Evolutionary conservation across 2,329 filamentous ascomycete genomes (phyloP), one percentile per base, ranked within the genome.

Genomic region (Arthrobotrys musiformis): DNA sequence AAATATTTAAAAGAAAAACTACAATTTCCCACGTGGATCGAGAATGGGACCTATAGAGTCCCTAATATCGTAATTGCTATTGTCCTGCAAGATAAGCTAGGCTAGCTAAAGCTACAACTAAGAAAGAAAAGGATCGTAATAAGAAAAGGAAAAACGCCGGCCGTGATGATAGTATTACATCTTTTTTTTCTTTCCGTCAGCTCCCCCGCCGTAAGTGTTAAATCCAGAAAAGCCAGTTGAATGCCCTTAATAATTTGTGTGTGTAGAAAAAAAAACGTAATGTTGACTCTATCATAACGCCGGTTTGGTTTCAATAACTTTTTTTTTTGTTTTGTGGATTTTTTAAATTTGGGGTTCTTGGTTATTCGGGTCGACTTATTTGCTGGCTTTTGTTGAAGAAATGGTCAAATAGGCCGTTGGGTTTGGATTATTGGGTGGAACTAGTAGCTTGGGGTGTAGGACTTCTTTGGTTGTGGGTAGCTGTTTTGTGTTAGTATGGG

Each of bases 401-500:
- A 64, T n/a, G 74, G 26, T 58, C 46, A 64, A 56, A 52, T 13
- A 63, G 58, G 33, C 42, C 42, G 7, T 19, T 22, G 8, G 22
- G 52, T 11, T 6, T 11, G 30, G 30, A 5, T 33, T n/a, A 19
- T 52, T 17, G 4, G 42, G 30, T 13, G 40, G 19, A n/a, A 28
- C 48, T 76, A 69, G 44, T 81, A 80, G 77, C 85, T 85, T 79
- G 87, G 83, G 81, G 87, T 84, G 85, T 93, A 94, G 80, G 89
- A 86, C 85, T 94, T 89, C 88, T 94, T 94, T 82, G 92, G 92
- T 87, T 90, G 92, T 80, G 92, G 92, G 86, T 90, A 94, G 80
- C 92, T 93, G 83, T 11, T 52, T 11, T 35, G 78, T 79, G 17
- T 66, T 33, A 75, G 46, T 26, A 28, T 37, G 61, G 13, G 24